Percentiles rank a stretch among this genome's conserved stretches.
Evolutionary conservation across 805 yeast species (phyloP).

Genomic region (Jamesozyma hellenica): DNA sequence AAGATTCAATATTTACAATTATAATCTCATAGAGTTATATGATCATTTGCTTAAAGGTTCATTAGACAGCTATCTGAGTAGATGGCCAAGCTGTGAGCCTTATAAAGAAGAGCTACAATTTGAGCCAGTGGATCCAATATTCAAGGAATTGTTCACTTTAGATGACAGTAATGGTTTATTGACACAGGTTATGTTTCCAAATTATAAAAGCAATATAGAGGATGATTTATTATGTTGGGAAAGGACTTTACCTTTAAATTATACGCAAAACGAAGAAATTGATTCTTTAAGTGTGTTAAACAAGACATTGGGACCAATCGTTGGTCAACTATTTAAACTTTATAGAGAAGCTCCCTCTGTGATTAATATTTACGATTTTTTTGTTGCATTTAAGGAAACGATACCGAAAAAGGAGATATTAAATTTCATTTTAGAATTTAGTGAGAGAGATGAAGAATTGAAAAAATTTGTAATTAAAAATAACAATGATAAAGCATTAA

Average conservation of each 20-base stretch:
- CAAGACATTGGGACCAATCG: conserved; percentile 39
- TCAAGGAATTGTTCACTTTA: conserved; percentile 27
- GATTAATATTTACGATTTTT: conserved; percentile 61
- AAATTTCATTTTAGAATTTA: conserved; percentile 18
- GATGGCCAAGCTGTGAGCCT: conserved; percentile 21
- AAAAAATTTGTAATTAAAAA: conserved; percentile 17
- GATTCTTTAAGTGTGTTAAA: conserved; percentile 23
- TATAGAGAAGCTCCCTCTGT: conserved; percentile 70
- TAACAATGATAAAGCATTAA: conserved; percentile 14
- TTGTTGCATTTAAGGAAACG: conserved; percentile 47
- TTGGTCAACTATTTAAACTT: conserved; percentile 50
- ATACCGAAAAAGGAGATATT: conserved; percentile 29
- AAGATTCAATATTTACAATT: conserved; percentile 18
- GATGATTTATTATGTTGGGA: conserved; percentile 27
- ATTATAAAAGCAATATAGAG: conserved; percentile 23
- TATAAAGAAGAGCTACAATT: conserved; percentile 16
- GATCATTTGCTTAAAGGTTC: conserved; percentile 20
- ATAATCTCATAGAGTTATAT: conserved; percentile 26
- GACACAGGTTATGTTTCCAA: conserved; percentile 27
- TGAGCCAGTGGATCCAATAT: conserved; percentile 26
- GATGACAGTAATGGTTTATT: conserved; percentile 26
- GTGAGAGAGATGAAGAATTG: conserved; percentile 21
- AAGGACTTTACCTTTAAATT: conserved; percentile 12
- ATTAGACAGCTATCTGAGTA: conserved; percentile 13
- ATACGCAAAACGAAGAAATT: conserved; percentile 8